These are phyloP conservation scores for Choricystis sp. DNA, from an alignment of 139 green algal genomes.

Conservation along the genomic window DNA sequence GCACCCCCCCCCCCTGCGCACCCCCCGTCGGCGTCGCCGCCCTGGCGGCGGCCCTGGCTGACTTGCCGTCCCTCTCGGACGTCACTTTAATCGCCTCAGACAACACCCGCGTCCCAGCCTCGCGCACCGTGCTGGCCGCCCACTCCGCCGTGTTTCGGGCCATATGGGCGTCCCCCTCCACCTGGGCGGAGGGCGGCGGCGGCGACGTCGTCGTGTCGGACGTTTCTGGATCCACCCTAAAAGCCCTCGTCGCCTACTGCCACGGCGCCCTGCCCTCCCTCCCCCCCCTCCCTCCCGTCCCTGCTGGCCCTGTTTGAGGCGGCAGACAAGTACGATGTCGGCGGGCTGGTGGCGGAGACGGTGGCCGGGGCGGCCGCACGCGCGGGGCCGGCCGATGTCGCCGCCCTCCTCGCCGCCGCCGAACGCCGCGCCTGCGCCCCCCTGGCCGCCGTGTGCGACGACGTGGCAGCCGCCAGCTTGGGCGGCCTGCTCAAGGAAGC, in stretches of 20 bases:
- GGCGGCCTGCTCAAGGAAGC: neutral
- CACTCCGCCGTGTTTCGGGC: slow-evolving; percentile 19
- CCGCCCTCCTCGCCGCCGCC: neutral
- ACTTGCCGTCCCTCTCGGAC: neutral
- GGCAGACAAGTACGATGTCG: slow-evolving; percentile 23
- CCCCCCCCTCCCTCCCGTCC: neutral
- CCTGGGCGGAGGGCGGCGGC: slow-evolving; percentile 4
- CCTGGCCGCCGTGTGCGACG: neutral
- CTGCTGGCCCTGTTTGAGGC: slow-evolving; percentile 19
- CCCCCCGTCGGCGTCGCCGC: too few species aligned
- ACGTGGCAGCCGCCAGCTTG: neutral
- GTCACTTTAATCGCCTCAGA: too few species aligned
- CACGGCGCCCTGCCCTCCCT: neutral
- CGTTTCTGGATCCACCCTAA: neutral
- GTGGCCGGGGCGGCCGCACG: neutral
- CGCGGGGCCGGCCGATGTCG: neutral
- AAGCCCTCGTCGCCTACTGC: neutral
- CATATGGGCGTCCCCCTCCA: slow-evolving; percentile 16
- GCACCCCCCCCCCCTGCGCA: too few species aligned
- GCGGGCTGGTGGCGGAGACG: slow-evolving; percentile 19
- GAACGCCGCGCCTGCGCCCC: neutral
- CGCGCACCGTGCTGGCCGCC: slow-evolving; percentile 16
- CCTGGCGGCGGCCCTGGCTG: neutral
- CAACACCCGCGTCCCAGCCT: slow-evolving; percentile 14
- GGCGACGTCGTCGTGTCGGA: neutral